Evolutionary conservation across 176 grass and related monocot genomes (phyloP).

Genomic region (Chloris gayana): DNA sequence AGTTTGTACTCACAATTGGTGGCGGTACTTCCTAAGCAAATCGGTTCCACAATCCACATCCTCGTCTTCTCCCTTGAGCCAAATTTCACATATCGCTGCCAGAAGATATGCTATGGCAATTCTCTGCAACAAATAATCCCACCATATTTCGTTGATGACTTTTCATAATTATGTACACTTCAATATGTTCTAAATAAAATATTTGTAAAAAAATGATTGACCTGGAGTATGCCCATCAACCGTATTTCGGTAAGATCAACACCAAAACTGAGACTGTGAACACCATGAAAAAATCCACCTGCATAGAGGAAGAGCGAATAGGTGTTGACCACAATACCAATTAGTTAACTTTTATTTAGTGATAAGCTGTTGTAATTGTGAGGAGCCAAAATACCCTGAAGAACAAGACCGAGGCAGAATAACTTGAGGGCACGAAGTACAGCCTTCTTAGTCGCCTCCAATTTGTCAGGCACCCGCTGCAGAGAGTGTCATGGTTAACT

Average conservation of each 20-base stretch:
- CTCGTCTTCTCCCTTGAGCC: constrained; percentile 64
- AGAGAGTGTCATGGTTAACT: constrained; percentile 2
- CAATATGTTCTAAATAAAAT: neutral
- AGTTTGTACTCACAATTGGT: constrained; percentile 59
- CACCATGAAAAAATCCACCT: constrained; percentile 94
- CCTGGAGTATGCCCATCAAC: constrained; percentile 75
- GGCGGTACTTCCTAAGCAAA: constrained; percentile 64
- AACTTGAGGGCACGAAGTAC: constrained; percentile 76
- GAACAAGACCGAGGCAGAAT: constrained; percentile 77
- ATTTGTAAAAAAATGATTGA: neutral
- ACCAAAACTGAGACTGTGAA: constrained; percentile 75
- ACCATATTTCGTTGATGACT: neutral
- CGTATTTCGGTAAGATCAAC: constrained; percentile 72
- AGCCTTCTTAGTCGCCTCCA: constrained; percentile 73
- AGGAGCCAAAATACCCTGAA: constrained; percentile 69
- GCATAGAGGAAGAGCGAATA: constrained; percentile 5
- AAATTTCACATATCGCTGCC: constrained; percentile 84
- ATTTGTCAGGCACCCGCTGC: constrained; percentile 69
- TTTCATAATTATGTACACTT: neutral
- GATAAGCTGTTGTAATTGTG: neutral
- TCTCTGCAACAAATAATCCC: constrained; percentile 60
- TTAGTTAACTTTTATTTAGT: neutral
- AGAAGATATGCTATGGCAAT: constrained; percentile 87
- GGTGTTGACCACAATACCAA: neutral
- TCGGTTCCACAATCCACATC: constrained; percentile 48